Evolutionary conservation across 106 monocot genomes (phyloP).

Genomic region (Vanilla planifolia): DNA sequence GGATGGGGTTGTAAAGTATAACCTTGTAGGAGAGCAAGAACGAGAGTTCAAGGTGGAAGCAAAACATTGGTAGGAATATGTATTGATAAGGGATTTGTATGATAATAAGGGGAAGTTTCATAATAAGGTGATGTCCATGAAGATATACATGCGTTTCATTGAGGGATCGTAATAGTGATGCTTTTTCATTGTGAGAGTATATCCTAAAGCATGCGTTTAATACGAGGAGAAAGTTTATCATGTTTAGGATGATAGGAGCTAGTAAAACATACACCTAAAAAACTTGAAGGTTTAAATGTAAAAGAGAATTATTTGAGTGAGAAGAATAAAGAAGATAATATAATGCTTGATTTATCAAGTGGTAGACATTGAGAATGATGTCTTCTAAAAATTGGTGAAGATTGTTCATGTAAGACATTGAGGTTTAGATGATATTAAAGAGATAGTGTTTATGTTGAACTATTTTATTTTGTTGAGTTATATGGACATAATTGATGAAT

Average conservation of each 20-base stretch:
- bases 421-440: not conserved
- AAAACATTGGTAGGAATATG: not conserved
- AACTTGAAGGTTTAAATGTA: too few relatives aligned
- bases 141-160: not conserved
- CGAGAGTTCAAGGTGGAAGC: not conserved
- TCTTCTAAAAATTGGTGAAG: not conserved
- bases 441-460: not conserved
- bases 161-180: too few relatives aligned
- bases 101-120: not conserved
- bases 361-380: too few relatives aligned
- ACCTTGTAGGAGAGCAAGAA: not conserved
- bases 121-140: not conserved
- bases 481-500: not conserved
- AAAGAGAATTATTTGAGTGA: too few relatives aligned
- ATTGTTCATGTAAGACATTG: not conserved
- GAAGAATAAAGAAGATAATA: not conserved
- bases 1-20: not conserved
- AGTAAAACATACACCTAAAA: too few relatives aligned
- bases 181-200: too few relatives aligned
- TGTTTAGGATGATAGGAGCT: too few relatives aligned
- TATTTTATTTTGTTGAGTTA: not conserved
- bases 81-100: not conserved
- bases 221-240: too few relatives aligned
- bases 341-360: too few relatives aligned
- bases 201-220: too few relatives aligned